phyloP scores from a whole-genome alignment of 305 asterid genomes.

The Fraxinus angustifolia region DNA sequence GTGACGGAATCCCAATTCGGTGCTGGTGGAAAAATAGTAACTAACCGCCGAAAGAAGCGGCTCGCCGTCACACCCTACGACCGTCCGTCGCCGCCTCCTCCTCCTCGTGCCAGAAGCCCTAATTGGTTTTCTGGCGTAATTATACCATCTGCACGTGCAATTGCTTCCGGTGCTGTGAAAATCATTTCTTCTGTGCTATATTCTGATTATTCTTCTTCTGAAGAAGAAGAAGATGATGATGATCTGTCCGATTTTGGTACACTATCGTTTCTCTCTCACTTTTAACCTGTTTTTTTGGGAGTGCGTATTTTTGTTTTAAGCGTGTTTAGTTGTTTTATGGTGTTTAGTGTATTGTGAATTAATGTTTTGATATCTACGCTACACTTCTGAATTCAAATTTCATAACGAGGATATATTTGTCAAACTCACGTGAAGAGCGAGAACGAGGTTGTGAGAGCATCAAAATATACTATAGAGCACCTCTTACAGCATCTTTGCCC shows the following conservation, averaged over 20 bases:
- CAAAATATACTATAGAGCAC: not conserved
- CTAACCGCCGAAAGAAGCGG: constrained; percentile 51
- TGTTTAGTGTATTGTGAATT: not conserved
- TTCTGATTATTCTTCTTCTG: constrained; percentile 33
- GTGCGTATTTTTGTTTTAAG: constrained; percentile 1
- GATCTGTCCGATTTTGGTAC: constrained; percentile 40
- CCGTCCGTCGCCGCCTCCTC: constrained; percentile 43
- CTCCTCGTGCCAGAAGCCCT: constrained; percentile 36
- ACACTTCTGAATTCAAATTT: not conserved
- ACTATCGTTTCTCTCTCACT: not conserved
- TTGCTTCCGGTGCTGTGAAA: constrained; percentile 65
- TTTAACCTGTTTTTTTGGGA: not conserved
- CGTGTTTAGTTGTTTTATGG: not conserved
- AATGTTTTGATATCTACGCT: not conserved
- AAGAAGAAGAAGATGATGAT: constrained; percentile 31
- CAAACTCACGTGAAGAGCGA: not conserved
- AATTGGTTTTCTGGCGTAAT: constrained; percentile 53
- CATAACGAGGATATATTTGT: not conserved
- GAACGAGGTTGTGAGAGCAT: not conserved
- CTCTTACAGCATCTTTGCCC: not conserved
- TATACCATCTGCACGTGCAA: constrained; percentile 63
- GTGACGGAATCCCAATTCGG: constrained; percentile 33
- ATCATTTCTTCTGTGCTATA: constrained; percentile 49
- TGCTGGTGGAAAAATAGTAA: constrained; percentile 63
- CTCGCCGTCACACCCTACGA: constrained; percentile 55